These are phyloP conservation scores for Styphnolobium japonicum DNA, from an alignment of 306 rosid species.

Conservation along the genomic window DNA sequence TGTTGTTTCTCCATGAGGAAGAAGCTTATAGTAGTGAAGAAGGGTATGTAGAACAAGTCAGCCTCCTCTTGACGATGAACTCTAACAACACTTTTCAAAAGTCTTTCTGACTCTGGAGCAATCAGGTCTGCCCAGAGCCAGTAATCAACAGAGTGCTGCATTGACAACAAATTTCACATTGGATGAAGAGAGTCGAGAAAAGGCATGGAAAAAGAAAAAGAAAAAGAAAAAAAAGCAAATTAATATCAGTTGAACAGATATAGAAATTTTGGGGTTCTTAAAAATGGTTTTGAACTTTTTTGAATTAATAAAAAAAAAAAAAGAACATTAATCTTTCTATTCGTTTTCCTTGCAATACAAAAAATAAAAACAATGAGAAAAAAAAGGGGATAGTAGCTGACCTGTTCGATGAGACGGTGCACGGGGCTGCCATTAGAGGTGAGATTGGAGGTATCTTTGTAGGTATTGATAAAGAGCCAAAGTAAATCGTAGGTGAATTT, in stretches of 20 bases:
- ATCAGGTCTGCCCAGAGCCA: slow-evolving; percentile 96
- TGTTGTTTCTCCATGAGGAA: slow-evolving; percentile 90
- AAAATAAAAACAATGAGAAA: too few relatives aligned
- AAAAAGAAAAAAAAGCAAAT: not conserved
- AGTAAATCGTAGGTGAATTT: slow-evolving; percentile 86
- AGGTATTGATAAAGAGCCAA: slow-evolving; percentile 57
- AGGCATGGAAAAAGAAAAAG: not conserved
- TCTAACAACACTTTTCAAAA: slow-evolving; percentile 65
- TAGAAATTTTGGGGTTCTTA: not conserved
- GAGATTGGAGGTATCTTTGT: slow-evolving; percentile 70
- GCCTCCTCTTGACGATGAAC: slow-evolving; percentile 83
- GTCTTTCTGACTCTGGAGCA: slow-evolving; percentile 73
- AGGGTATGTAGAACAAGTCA: slow-evolving; percentile 86
- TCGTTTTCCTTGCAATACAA: too few relatives aligned
- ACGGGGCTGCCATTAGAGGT: slow-evolving; percentile 98
- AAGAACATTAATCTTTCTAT: too few relatives aligned
- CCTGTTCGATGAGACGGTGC: slow-evolving; percentile 95
- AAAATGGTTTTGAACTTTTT: too few relatives aligned
- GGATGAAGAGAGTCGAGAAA: not conserved
- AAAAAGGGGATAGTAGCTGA: too few relatives aligned
- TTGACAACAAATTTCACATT: not conserved
- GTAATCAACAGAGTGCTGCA: slow-evolving; percentile 89
- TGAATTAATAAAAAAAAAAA: too few relatives aligned
- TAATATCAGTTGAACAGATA: not conserved
- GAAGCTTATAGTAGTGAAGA: slow-evolving; percentile 95